Evolutionary conservation across 139 green algal genomes (phyloP), one percentile per base, ranked within the genome.

Genomic region (Auxenochlorella pyrenoidosa): DNA sequence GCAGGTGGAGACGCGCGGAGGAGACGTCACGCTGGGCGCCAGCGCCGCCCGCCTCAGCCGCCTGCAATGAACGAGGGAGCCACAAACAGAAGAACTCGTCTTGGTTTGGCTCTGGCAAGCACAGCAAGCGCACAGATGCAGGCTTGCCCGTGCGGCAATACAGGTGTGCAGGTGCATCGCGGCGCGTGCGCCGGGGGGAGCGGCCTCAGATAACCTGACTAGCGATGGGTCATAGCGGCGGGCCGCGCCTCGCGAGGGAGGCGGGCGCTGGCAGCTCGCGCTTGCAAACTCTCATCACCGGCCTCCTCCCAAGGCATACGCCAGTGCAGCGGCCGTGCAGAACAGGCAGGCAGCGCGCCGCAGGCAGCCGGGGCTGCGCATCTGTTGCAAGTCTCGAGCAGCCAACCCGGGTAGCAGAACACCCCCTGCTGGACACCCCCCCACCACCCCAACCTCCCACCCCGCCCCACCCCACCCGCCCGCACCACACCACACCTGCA

Each of bases 1-100:
- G 80, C 47, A 98, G 87, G 44, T 96, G 95, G 94, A 98, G 93
- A 28, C 95, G 91, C 1, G 92, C 94, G 13, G 93, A 91, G 19
- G 92, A 86, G 44, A 97, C 88, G 47, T 97, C 94, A 0, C 90
- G 90, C 19, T 76, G 43, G 18, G 60, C 84, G 8, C 44, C 91
- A 68, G 75, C 8, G 72, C 66, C 44, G 41, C 66, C 82, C 19
- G 66, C 82, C 18, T 44, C 82, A 18, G 82, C 82, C 4, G 82
- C 82, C 82, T 86, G 82, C 82, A n/a, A 36, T 2, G 32, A 13
- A n/a, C 32, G 4, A 2, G 54, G 54, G 18, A 44, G 70, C 30
- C 10, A 10, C 47, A n/a, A n/a, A 10, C 47, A 54, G 47, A 40
- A 18, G 66, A 22, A 40, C 4, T 18, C 30, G 30, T 41, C n/a